Evolutionary conservation across 306 rosid genomes (phyloP), one percentile per base, ranked within the genome.

Genomic region (Sicyos baderoa): DNA sequence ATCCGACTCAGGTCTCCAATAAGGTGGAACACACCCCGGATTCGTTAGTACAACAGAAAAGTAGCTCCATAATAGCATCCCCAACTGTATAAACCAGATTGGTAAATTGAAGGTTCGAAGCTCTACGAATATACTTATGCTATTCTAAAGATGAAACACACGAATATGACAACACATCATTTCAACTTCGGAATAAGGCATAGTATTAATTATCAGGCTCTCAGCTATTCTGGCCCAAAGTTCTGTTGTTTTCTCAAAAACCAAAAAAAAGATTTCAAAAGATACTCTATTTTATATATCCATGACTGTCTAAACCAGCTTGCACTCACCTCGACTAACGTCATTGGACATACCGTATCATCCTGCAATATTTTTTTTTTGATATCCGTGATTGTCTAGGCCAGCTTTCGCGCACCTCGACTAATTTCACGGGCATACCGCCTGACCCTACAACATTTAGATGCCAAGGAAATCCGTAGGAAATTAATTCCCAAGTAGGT

Each of bases 11-110:
- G 96, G 96, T 68, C 58, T 84, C 92, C 96, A 89, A 78, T 83
- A 80, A 0, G 48, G 84, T 12, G 96, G 92, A 76, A 86, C 86
- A 37, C 75, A 54, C 25, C 96, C 92, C 3, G 96, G 88, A 62
- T 86, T 87, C 45, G 88, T 84, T n/a, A 86, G 44, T 55, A 85
- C 88, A 65, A 83, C 87, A 56, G 82, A 50, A 63, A 84, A 89
- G 83, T 89, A 89, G 90, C 92, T 80, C 90, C 96, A 89, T 73
- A 89, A 56, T 60, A 89, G 76, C 96, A 89, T 89, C 86, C 51
- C 88, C 82, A 89, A 70, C 96, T 89, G 74, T 88, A 86, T 23
- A 81, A 72, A 73, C 75, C 75, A 79, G 78, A 73, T 60, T 16
- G 50, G 58, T 27, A 48, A 48, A 73, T 25, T 27, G 51, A 59